phyloP scores from a whole-genome alignment of 2,329 filamentous ascomycete genomes.

The Cercospora zeina region DNA sequence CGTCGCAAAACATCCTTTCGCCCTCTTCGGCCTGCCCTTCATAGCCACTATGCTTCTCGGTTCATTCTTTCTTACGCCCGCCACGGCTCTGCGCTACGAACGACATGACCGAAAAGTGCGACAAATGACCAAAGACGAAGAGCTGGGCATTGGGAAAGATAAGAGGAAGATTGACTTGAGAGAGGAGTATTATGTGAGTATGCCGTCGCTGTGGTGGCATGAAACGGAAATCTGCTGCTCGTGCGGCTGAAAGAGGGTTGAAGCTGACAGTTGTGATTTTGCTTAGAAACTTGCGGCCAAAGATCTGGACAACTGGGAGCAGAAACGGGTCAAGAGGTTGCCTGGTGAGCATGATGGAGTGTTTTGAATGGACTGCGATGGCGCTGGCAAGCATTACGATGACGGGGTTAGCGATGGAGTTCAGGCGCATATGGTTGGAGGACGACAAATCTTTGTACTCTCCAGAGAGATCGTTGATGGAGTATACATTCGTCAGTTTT shows the following conservation, averaged over 20 bases:
- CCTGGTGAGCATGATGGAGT: constrained; percentile 88
- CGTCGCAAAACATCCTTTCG: constrained; percentile 78
- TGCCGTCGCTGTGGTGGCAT: not conserved
- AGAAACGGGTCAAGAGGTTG: constrained; percentile 86
- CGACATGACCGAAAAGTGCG: constrained; percentile 86
- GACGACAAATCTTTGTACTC: not conserved
- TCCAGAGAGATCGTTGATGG: not conserved
- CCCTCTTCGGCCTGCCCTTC: constrained; percentile 92
- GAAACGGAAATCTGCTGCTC: not conserved
- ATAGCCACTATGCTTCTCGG: constrained; percentile 84
- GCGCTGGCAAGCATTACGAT: not conserved
- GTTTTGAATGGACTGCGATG: constrained; percentile 50
- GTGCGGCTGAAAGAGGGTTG: no score
- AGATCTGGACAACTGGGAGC: constrained; percentile 94
- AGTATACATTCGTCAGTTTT: constrained; percentile 4
- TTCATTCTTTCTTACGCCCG: constrained; percentile 91
- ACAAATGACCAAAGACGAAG: constrained; percentile 81
- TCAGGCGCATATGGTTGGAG: not conserved
- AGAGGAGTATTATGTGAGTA: constrained; percentile 82
- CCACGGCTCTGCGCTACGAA: constrained; percentile 91
- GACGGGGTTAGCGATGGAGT: constrained; percentile 3
- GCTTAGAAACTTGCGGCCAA: constrained; percentile 75
- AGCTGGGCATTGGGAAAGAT: constrained; percentile 73
- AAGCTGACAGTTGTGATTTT: constrained; percentile 19
- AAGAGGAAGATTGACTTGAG: constrained; percentile 73